A percentile compares a stretch with the other conserved stretches of the same genome.
Conservation (phyloP, 345 rosid species). For the Sonneratia alba region DNA sequence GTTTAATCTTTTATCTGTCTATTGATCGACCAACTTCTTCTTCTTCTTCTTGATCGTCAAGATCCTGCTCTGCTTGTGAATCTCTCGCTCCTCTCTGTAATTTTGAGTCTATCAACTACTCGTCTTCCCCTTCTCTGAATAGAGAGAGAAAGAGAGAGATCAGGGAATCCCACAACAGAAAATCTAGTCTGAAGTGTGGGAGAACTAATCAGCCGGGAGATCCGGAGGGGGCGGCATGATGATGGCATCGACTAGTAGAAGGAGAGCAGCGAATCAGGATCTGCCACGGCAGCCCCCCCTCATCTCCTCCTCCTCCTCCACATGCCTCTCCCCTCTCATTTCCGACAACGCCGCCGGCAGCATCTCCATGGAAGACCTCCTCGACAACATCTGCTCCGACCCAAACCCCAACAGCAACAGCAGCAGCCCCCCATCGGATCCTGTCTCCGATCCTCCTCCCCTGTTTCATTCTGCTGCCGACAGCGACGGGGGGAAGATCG, state of each 20-base stretch:
- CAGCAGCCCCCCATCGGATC: constrained; percentile 6
- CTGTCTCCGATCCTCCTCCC: constrained; percentile 7
- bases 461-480: not conserved
- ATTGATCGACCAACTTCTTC: too few species aligned
- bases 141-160: not conserved
- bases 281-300: constrained; percentile 37
- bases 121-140: not conserved
- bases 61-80: too few species aligned
- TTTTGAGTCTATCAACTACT: too few species aligned
- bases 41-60: too few species aligned
- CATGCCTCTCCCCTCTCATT: constrained; percentile 25
- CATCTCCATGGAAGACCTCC: constrained; percentile 41
- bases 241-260: constrained; percentile 44
- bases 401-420: not conserved
- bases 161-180: not conserved
- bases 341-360: constrained; percentile 26
- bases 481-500: constrained; percentile 20
- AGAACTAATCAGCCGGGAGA: not conserved
- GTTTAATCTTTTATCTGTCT: too few species aligned
- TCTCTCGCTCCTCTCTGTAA: too few species aligned
- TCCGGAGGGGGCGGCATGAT: not conserved
- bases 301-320: constrained; percentile 15
- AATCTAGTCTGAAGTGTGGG: not conserved
- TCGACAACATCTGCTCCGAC: constrained; percentile 36
- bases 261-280: constrained; percentile 37